Base-by-base conservation (phyloP, 1,139 yeast species). In the Suhomyces choctaworum region DNA sequence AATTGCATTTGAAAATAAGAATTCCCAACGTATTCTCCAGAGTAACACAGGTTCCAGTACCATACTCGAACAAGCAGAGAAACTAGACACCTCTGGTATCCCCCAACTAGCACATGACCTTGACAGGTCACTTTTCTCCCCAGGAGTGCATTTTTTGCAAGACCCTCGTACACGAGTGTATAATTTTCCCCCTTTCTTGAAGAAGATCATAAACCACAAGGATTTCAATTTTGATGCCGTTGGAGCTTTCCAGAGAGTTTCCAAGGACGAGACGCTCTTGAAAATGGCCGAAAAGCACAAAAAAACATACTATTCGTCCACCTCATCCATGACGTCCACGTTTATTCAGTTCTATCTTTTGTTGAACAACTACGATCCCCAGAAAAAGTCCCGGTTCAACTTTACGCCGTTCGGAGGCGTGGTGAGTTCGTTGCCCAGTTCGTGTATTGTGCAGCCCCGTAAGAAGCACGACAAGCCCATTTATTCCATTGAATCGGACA, bases 321-420 rank as follows among this genome's bases (percentile, higher is more conserved):
- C 97, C 0, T 85, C 95, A 15, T 84, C 96, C 2, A 74, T 92
- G 84, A 89, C 97, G 0, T 71, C 82, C 0, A 63, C 82, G 1
- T 67, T 92, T 34, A 70, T 80, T 9, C 95, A 89, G 38, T 67
- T 90, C 44, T 96, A 92, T 58, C 70, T 82, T 14, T 52, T 92
- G 9, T 78, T 95, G 19, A 80, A 82, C 50, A 70, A 76, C 49
- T 70, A 65, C 45, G 40, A 52, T 15, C 48, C 52, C 3, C 32
- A 31, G 2, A 39, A 48, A 10, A 37, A 39, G 2, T 40, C 45
- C 4, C 47, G 74, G 29, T 67, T 69, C 40, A 51, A 53, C n/a
- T 60, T 60, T 33, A 62, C 64, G 1, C 56, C 58, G 14, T 72
- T 76, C 34, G 48, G 63, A n/a, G 61, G 62, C 4, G 55, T 60